Percentiles rank a stretch among this genome's conserved stretches.
Evolutionary conservation across 2,329 filamentous ascomycete genomes (phyloP).

Genomic region (Didymella exigua): DNA sequence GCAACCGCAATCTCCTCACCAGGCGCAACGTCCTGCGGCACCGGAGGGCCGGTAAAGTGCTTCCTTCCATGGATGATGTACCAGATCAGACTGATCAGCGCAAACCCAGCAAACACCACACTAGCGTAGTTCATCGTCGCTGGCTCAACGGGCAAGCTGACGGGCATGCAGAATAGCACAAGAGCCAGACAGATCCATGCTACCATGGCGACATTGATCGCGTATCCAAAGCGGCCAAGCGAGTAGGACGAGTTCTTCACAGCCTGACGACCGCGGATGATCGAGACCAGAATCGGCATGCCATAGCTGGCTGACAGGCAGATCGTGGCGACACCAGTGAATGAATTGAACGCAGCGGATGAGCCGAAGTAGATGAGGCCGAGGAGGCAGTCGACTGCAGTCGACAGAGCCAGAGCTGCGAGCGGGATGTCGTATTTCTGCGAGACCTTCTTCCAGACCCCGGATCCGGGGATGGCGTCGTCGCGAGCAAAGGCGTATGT

Average conservation of each 20-base stretch:
- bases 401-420: slow-evolving; percentile 70
- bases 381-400: slow-evolving; percentile 70
- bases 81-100: slow-evolving; percentile 44
- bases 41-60: slow-evolving; percentile 47
- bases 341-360: slow-evolving; percentile 76
- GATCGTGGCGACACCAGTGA: slow-evolving; percentile 80
- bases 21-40: slow-evolving; percentile 43
- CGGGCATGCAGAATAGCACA: slow-evolving; percentile 76
- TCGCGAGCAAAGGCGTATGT: slow-evolving; percentile 79
- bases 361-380: slow-evolving; percentile 82
- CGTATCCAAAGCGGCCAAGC: slow-evolving; percentile 70
- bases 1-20: slow-evolving; percentile 42
- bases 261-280: slow-evolving; percentile 69
- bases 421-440: slow-evolving; percentile 71
- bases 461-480: slow-evolving; percentile 73
- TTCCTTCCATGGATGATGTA: slow-evolving; percentile 48
- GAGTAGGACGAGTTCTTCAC: slow-evolving; percentile 71
- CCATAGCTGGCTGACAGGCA: slow-evolving; percentile 77
- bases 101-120: slow-evolving; percentile 50
- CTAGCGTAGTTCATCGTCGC: slow-evolving; percentile 53
- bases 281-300: slow-evolving; percentile 73
- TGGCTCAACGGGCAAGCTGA: slow-evolving; percentile 50
- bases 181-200: slow-evolving; percentile 73
- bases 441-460: slow-evolving; percentile 70
- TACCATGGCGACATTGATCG: slow-evolving; percentile 72